Evolutionary conservation across 2,329 filamentous ascomycete genomes (phyloP).

Genomic region (Chaetothyriales sp.): DNA sequence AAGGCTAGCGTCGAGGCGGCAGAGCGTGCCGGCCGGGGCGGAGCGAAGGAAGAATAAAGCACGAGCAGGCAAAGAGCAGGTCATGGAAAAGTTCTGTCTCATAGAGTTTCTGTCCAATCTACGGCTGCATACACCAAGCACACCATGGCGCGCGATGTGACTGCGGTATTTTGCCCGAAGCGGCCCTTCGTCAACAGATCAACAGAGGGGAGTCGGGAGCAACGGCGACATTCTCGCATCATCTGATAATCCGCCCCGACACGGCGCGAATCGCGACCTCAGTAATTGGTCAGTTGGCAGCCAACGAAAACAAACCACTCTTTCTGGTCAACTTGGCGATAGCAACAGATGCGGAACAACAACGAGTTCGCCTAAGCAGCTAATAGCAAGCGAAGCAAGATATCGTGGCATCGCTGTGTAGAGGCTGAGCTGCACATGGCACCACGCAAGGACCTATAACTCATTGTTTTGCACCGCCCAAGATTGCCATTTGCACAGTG

Average conservation of each 20-base stretch:
- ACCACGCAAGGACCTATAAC: neutral
- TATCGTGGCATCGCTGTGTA: neutral
- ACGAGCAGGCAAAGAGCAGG: too few relatives aligned
- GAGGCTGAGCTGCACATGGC: neutral
- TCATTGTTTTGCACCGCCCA: neutral
- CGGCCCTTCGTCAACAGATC: neutral
- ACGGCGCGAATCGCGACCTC: neutral
- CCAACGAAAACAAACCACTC: neutral
- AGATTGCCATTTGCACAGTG: neutral
- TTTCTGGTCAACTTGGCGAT: neutral
- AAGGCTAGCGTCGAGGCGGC: slow-evolving; percentile 53
- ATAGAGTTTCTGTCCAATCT: neutral
- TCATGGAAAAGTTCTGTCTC: neutral
- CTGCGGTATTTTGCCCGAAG: neutral
- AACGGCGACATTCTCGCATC: slow-evolving; percentile 5
- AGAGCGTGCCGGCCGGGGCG: slow-evolving; percentile 35
- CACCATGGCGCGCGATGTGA: neutral
- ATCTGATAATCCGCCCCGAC: slow-evolving; percentile 10
- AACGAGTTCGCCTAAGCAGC: neutral
- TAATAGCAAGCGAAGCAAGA: neutral
- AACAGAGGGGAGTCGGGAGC: slow-evolving; percentile 1
- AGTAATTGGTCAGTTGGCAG: neutral
- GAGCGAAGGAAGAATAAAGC: slow-evolving; percentile 36
- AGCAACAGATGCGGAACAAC: neutral
- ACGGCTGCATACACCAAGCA: neutral